Conservation (phyloP, 2,329 filamentous ascomycete species). For the Nigrograna mackinnonii region DNA sequence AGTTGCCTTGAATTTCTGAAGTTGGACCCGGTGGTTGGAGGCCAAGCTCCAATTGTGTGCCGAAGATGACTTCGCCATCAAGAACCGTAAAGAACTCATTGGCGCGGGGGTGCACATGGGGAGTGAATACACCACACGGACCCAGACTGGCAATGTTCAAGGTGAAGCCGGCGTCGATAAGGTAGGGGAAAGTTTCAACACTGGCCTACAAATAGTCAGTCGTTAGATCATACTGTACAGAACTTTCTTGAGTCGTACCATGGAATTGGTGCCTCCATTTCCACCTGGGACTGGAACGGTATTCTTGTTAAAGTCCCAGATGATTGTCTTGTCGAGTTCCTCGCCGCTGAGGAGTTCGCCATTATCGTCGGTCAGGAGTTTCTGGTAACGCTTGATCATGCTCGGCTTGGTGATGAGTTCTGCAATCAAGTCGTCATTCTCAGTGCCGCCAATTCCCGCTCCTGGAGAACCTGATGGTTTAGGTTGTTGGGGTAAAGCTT, state of each 20-base stretch:
- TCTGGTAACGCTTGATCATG: constrained; percentile 23
- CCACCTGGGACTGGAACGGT: background rate
- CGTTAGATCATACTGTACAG: background rate
- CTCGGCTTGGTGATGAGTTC: constrained; percentile 15
- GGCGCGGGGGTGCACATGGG: constrained; percentile 7
- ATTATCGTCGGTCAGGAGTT: constrained; percentile 17
- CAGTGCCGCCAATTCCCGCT: constrained; percentile 8
- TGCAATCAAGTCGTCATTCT: constrained; percentile 17
- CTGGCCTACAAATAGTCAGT: background rate
- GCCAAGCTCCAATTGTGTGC: constrained; percentile 1
- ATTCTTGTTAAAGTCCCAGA: constrained; percentile 58
- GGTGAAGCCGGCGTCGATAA: background rate
- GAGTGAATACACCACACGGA: constrained; percentile 4
- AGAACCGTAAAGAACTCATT: constrained; percentile 4
- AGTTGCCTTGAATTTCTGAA: background rate
- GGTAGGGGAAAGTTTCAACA: constrained; percentile 1
- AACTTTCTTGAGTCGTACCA: background rate
- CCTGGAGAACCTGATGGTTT: constrained; percentile 1
- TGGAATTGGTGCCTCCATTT: background rate
- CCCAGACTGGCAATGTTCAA: constrained; percentile 1
- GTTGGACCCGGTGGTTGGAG: background rate
- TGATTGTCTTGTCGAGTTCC: constrained; percentile 48
- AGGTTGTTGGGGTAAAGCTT: constrained; percentile 4
- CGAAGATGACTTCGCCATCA: constrained; percentile 2
- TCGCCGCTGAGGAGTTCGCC: constrained; percentile 16